Base-by-base conservation (phyloP, 164 flowering plant genomes). In the Saururus chinensis region DNA sequence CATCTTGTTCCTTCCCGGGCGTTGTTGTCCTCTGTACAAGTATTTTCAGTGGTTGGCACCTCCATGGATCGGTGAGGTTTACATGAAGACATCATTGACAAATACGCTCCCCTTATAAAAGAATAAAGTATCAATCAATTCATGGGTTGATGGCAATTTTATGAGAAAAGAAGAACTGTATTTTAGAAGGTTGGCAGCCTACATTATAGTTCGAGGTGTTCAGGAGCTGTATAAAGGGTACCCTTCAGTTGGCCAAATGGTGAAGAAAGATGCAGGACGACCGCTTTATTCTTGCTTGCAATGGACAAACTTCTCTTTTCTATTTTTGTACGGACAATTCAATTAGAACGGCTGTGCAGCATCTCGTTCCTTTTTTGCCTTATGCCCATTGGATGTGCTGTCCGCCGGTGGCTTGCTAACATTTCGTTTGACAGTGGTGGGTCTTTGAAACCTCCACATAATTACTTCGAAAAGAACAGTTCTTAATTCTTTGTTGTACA, bases 1-100 rank as follows among this genome's bases (percentile, higher is more conserved):
- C 35, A 16, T 21, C 40, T 66, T 26, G 37, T 2, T 30, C 37
- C 64, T 52, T 61, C 71, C 75, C 20, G 4, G 11, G 12, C 12
- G 25, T 11, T 9, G 3, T 20, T 20, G 17, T 53, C 56, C 22
- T 53, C 56, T 8, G 56, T 10, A 20, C 56, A 19, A 53, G 6
- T n/a, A 20, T n/a, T 13, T 7, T 4, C 19, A 53, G 7, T 53
- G 12, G 20, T 19, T 7, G 1, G 56, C 56, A 53, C 8, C 22
- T 53, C 12, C 56, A 20, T n/a, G 56, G 23, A 30, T n/a, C n/a
- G n/a, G n/a, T n/a, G n/a, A n/a, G n/a, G n/a, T n/a, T n/a, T n/a
- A n/a, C n/a, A n/a, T n/a, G n/a, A 19, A 7, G 16, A 52, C 16
- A 9, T 52, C 21, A 19, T 21, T 52, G 19, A 0, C n/a, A 11